Evolutionary conservation across 768 basidiomycete species (phyloP).

Genomic region (Clavaria fumosa): DNA sequence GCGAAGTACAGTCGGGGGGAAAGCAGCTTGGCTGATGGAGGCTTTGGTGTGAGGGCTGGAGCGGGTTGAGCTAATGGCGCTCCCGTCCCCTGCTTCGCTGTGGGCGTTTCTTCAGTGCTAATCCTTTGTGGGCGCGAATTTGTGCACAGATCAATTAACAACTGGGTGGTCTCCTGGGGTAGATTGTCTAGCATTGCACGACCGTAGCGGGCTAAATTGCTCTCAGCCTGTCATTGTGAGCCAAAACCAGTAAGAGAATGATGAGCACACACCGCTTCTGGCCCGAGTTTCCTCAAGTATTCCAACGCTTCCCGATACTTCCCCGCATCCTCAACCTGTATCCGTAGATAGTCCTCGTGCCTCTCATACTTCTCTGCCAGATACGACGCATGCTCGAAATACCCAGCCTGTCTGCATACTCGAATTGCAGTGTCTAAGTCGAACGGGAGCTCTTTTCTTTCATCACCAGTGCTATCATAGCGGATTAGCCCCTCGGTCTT

Average conservation of each 20-base stretch:
- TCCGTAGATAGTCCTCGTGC: constrained; percentile 86
- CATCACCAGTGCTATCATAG: constrained; percentile 25
- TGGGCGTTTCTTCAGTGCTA: constrained; percentile 24
- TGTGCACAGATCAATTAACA: constrained; percentile 87
- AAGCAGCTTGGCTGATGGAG: constrained; percentile 35
- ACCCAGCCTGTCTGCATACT: constrained; percentile 92
- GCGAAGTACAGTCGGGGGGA: constrained; percentile 84
- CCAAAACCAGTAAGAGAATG: not conserved
- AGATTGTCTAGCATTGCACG: constrained; percentile 69
- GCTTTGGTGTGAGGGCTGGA: constrained; percentile 10
- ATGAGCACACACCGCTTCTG: constrained; percentile 48
- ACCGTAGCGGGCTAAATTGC: constrained; percentile 76
- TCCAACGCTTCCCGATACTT: constrained; percentile 66
- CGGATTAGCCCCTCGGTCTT: constrained; percentile 74
- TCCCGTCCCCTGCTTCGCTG: constrained; percentile 17
- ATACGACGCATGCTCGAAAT: constrained; percentile 89
- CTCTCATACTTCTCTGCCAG: constrained; percentile 82
- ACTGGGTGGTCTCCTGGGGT: constrained; percentile 77
- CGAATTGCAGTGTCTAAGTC: constrained; percentile 95
- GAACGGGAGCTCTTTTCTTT: constrained; percentile 68
- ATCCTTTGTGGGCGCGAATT: constrained; percentile 33
- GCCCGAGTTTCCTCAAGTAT: constrained; percentile 68
- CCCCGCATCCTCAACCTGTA: constrained; percentile 85
- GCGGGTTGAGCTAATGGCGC: constrained; percentile 20
- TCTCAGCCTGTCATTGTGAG: constrained; percentile 49